Evolutionary conservation across 768 basidiomycete genomes (phyloP).

Genomic region (Boletellus ananiceps): DNA sequence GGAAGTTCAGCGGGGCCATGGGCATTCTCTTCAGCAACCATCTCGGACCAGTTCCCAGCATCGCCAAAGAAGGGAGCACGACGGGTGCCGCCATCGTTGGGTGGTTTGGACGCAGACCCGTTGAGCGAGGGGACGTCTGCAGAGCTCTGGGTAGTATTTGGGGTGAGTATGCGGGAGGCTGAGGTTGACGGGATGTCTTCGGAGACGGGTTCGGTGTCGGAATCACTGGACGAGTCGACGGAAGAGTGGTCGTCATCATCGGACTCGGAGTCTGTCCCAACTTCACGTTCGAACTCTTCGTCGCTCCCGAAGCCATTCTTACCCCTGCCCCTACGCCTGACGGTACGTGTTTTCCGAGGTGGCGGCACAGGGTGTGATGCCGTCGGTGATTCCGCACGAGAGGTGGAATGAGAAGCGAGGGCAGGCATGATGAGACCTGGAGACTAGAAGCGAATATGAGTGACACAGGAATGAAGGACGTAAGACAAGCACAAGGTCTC

Average conservation of each 20-base stretch:
- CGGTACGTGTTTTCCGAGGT: conserved; percentile 37
- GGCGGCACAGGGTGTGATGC: conserved; percentile 31
- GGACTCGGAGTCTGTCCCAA: conserved; percentile 63
- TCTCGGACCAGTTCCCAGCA: conserved; percentile 70
- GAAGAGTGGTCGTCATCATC: conserved; percentile 61
- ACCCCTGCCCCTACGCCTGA: conserved; percentile 62
- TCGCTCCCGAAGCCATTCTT: conserved; percentile 62
- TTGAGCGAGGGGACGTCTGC: conserved; percentile 33
- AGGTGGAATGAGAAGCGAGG: conserved; percentile 32
- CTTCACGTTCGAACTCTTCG: conserved; percentile 73
- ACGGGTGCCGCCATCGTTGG: conserved; percentile 29
- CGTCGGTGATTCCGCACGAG: conserved; percentile 28
- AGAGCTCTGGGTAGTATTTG: conserved; percentile 62
- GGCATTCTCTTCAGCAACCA: conserved; percentile 71
- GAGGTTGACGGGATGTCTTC: conserved; percentile 54
- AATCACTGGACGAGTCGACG: conserved; percentile 56
- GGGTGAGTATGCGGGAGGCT: conserved; percentile 56
- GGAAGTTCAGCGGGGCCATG: conserved; percentile 66
- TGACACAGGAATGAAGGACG: conserved; percentile 19
- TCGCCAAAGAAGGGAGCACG: conserved; percentile 55
- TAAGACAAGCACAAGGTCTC: conserved; percentile 25
- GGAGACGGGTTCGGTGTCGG: conserved; percentile 65
- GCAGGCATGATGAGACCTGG: conserved; percentile 44
- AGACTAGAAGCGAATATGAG: conserved; percentile 3
- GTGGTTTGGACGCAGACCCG: conserved; percentile 22